A percentile compares a stretch with the other conserved stretches of the same genome.
These are phyloP conservation scores for Pichia deserticola DNA, from an alignment of 805 yeast species.

Conservation along the genomic window DNA sequence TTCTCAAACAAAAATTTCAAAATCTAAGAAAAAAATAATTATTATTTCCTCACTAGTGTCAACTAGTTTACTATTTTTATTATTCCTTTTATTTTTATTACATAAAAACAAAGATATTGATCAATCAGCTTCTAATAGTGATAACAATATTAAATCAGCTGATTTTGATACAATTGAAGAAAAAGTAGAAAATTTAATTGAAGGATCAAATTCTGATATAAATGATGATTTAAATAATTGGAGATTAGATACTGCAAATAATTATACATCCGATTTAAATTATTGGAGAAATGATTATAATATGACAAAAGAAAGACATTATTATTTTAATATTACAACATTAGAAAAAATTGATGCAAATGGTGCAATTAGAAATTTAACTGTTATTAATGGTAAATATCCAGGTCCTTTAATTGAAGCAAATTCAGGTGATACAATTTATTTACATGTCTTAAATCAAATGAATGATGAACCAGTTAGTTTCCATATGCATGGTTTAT, in stretches of 20 bases:
- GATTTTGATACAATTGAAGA: neutral
- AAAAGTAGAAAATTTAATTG: neutral
- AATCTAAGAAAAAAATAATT: neutral
- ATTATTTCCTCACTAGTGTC: neutral
- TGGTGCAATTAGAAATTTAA: slow-evolving; percentile 12
- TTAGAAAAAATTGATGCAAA: slow-evolving; percentile 5
- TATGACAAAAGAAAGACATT: slow-evolving; percentile 10
- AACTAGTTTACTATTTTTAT: neutral
- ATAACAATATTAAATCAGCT: neutral
- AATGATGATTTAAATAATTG: neutral
- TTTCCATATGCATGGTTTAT: slow-evolving; percentile 20
- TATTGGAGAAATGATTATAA: slow-evolving; percentile 10
- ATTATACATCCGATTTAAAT: slow-evolving; percentile 10
- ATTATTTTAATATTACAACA: slow-evolving; percentile 10
- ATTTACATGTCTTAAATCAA: slow-evolving; percentile 13
- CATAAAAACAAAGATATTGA: neutral
- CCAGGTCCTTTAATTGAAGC: slow-evolving; percentile 21
- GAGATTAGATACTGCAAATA: slow-evolving; percentile 11
- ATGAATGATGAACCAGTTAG: slow-evolving; percentile 14
- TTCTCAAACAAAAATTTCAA: neutral
- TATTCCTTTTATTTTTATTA: neutral
- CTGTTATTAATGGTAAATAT: slow-evolving; percentile 17
- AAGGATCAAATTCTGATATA: neutral
- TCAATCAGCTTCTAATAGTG: neutral
- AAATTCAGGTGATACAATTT: slow-evolving; percentile 17